Evolutionary conservation across 352 stramenopile species (phyloP).

Genomic region (Phytophthora europaea): DNA sequence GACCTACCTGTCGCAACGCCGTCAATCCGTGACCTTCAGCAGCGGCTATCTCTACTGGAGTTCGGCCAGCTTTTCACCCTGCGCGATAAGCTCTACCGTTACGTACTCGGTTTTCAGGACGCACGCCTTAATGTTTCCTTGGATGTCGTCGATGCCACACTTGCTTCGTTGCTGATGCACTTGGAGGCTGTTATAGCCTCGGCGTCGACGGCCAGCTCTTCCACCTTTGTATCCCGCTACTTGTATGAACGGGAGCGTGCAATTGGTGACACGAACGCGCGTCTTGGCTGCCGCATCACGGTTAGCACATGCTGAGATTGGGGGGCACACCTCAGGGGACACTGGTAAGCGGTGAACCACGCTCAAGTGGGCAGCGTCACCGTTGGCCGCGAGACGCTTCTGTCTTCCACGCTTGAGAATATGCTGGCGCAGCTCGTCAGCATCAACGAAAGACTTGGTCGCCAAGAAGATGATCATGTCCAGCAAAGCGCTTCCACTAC

Average conservation of each 20-base stretch:
- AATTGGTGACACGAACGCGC: neutral
- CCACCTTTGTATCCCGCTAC: neutral
- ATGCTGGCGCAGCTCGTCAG: neutral
- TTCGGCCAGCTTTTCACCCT: neutral
- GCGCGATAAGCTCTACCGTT: constrained; percentile 1
- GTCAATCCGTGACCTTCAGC: neutral
- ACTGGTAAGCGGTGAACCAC: neutral
- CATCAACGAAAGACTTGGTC: neutral
- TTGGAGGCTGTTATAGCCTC: constrained; percentile 3
- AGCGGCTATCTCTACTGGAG: neutral
- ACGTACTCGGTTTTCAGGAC: constrained; percentile 8
- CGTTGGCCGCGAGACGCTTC: neutral
- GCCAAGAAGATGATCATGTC: neutral
- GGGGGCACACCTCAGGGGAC: neutral
- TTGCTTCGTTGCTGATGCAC: constrained; percentile 20
- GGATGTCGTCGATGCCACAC: constrained; percentile 9
- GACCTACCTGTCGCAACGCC: constrained; percentile 19
- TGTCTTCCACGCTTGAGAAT: constrained; percentile 5
- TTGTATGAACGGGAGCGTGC: neutral
- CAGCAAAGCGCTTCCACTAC: too few relatives aligned
- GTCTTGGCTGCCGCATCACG: neutral
- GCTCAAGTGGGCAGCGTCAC: neutral
- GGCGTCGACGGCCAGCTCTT: neutral
- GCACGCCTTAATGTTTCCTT: constrained; percentile 9
- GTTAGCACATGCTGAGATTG: constrained; percentile 3